phyloP scores from a whole-genome alignment of 148 eudicot species.

The Salicornia ramosissima region DNA sequence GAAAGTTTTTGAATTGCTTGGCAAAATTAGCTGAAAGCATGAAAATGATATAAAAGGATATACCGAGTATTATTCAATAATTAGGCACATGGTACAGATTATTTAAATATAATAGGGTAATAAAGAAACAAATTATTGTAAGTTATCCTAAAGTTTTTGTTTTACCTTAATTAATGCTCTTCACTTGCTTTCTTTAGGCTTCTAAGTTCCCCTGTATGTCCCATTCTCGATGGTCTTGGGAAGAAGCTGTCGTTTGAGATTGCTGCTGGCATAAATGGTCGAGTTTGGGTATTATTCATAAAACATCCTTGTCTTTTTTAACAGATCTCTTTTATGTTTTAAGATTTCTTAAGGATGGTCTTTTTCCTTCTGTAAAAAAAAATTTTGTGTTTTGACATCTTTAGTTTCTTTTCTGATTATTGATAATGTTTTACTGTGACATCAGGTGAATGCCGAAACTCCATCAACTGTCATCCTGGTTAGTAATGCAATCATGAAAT shows the following conservation, averaged over 20 bases:
- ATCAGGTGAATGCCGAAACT: constrained; percentile 70
- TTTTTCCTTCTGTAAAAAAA: background rate
- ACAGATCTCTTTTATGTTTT: background rate
- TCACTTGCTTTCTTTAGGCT: constrained; percentile 40
- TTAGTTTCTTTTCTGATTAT: too few species aligned
- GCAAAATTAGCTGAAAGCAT: background rate
- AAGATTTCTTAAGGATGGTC: background rate
- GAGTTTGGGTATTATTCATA: constrained; percentile 73
- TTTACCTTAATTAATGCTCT: background rate
- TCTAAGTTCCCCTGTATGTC: constrained; percentile 76
- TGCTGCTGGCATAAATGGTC: constrained; percentile 89
- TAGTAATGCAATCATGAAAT: constrained; percentile 72
- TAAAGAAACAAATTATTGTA: background rate
- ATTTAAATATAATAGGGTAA: background rate
- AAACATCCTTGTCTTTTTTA: background rate
- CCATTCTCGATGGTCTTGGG: constrained; percentile 81
- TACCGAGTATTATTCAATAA: background rate
- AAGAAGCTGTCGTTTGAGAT: constrained; percentile 90
- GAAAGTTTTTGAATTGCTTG: background rate
- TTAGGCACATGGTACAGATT: background rate
- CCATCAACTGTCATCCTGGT: constrained; percentile 64
- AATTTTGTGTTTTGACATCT: background rate
- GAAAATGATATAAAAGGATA: background rate
- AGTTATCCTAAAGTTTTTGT: background rate
- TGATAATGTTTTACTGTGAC: background rate